Evolutionary conservation across 805 yeast species (phyloP).

Genomic region (Trichomonascus vanleenenianus): DNA sequence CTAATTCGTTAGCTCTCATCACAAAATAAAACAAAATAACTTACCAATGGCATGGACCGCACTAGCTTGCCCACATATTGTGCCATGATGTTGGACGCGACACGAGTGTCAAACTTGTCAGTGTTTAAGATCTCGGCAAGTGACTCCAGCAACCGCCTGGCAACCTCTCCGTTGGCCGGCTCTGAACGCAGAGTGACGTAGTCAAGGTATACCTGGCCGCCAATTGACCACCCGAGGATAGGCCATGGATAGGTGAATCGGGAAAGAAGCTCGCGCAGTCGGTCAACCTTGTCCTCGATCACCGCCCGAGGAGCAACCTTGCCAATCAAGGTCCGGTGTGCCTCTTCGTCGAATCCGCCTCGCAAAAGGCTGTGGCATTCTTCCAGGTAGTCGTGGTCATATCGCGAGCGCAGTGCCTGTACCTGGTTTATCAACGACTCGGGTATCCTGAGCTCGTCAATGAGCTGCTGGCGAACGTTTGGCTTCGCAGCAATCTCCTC

Average conservation of each 20-base stretch:
- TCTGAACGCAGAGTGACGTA: slow-evolving; percentile 15
- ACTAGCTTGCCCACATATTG: slow-evolving; percentile 18
- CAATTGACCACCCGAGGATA: slow-evolving; percentile 25
- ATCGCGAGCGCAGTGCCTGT: slow-evolving; percentile 48
- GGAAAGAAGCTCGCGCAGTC: slow-evolving; percentile 19
- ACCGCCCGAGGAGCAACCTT: slow-evolving; percentile 70
- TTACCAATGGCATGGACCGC: slow-evolving; percentile 1
- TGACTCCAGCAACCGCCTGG: slow-evolving; percentile 5
- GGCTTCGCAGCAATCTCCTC: slow-evolving; percentile 7
- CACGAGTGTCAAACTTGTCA: slow-evolving; percentile 12
- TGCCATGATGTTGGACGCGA: slow-evolving; percentile 24
- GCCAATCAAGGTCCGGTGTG: slow-evolving; percentile 49
- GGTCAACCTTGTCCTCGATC: slow-evolving; percentile 35
- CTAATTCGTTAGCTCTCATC: slow-evolving; percentile 12
- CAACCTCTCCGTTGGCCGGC: slow-evolving; percentile 2
- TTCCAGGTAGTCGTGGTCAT: slow-evolving; percentile 42
- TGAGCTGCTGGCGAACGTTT: not conserved
- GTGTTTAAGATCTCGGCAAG: slow-evolving; percentile 7
- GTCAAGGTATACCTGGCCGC: slow-evolving; percentile 32
- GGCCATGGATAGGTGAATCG: slow-evolving; percentile 17
- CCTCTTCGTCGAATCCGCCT: slow-evolving; percentile 54
- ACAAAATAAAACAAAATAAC: slow-evolving; percentile 6
- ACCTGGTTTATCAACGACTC: slow-evolving; percentile 42
- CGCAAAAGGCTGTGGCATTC: slow-evolving; percentile 55
- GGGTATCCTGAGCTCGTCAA: slow-evolving; percentile 35